A percentile compares a stretch with the other conserved stretches of the same genome.
These are phyloP conservation scores for Picochlorum sp. DNA, from an alignment of 139 green algal species.

Conservation along the genomic window DNA sequence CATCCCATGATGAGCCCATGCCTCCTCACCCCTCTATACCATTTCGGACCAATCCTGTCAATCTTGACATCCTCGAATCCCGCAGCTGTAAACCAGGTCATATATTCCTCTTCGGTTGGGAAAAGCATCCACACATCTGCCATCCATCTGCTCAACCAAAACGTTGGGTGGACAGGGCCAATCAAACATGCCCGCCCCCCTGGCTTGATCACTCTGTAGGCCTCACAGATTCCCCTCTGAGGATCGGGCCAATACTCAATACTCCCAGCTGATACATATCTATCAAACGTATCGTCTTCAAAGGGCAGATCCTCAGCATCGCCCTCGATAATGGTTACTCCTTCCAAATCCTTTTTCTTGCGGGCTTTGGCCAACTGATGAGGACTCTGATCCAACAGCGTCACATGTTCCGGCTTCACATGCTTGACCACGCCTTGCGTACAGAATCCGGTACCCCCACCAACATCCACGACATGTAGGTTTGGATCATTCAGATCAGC, in stretches of 20 bases:
- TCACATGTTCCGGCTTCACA: slow-evolving; percentile 77
- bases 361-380: slow-evolving; percentile 88
- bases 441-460: slow-evolving; percentile 88
- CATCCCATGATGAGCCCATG: slow-evolving; percentile 97
- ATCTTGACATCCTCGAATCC: slow-evolving; percentile 87
- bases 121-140: slow-evolving; percentile 96
- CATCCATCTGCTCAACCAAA: slow-evolving; percentile 72
- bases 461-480: slow-evolving; percentile 87
- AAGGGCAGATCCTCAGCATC: slow-evolving; percentile 93
- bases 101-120: slow-evolving; percentile 91
- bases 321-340: slow-evolving; percentile 86
- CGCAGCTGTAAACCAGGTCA: slow-evolving; percentile 87
- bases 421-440: slow-evolving; percentile 64
- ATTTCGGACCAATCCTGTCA: slow-evolving; percentile 85
- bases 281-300: slow-evolving; percentile 74
- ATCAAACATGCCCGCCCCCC: slow-evolving; percentile 88
- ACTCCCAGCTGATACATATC: slow-evolving; percentile 85
- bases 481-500: slow-evolving; percentile 65
- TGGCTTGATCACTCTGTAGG: slow-evolving; percentile 86
- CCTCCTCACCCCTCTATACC: slow-evolving; percentile 86
- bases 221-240: slow-evolving; percentile 43
- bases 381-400: slow-evolving; percentile 86
- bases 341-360: slow-evolving; percentile 73
- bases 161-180: slow-evolving; percentile 85
- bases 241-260: slow-evolving; percentile 91